A percentile compares a stretch with the other conserved stretches of the same genome.
phyloP scores from a whole-genome alignment of 345 rosid genomes.

The Geranium brycei region DNA sequence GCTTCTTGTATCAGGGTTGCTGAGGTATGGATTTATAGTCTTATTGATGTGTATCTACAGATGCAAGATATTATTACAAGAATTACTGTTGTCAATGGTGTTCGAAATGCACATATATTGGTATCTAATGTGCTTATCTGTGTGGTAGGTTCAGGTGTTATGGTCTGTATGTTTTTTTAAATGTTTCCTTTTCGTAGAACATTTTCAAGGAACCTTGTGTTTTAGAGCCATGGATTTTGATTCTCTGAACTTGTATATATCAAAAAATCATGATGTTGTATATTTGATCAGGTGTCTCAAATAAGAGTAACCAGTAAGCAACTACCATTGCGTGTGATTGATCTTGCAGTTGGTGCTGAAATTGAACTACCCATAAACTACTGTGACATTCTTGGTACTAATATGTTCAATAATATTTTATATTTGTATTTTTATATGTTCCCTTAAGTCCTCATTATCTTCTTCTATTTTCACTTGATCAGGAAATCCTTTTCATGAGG shows the following conservation, averaged over 20 bases:
- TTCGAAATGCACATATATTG: not conserved
- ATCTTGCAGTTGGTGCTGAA: slow-evolving; percentile 73
- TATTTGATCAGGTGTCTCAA: slow-evolving; percentile 62
- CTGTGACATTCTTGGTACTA: slow-evolving; percentile 58
- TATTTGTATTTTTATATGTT: slow-evolving; percentile 8
- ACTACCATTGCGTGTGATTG: slow-evolving; percentile 30
- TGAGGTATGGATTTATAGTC: slow-evolving; percentile 40
- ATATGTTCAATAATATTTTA: not conserved
- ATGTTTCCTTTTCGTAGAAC: not conserved
- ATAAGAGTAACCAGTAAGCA: slow-evolving; percentile 44
- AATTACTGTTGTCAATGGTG: too few species aligned
- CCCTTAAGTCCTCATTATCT: slow-evolving; percentile 9
- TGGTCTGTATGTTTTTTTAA: not conserved
- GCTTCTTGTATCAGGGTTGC: slow-evolving; percentile 86
- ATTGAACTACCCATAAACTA: slow-evolving; percentile 54
- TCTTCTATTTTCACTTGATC: slow-evolving; percentile 16
- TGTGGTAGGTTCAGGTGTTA: not conserved
- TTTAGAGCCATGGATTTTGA: too few species aligned
- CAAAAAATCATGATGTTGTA: not conserved
- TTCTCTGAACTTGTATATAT: not conserved
- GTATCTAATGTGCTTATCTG: not conserved
- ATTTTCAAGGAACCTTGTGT: not conserved
- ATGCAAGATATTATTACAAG: not conserved
- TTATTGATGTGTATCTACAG: not conserved
- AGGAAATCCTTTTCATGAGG: slow-evolving; percentile 79